Evolutionary conservation across 2,329 filamentous ascomycete species (phyloP).

Genomic region (Knoxdaviesia proteae): DNA sequence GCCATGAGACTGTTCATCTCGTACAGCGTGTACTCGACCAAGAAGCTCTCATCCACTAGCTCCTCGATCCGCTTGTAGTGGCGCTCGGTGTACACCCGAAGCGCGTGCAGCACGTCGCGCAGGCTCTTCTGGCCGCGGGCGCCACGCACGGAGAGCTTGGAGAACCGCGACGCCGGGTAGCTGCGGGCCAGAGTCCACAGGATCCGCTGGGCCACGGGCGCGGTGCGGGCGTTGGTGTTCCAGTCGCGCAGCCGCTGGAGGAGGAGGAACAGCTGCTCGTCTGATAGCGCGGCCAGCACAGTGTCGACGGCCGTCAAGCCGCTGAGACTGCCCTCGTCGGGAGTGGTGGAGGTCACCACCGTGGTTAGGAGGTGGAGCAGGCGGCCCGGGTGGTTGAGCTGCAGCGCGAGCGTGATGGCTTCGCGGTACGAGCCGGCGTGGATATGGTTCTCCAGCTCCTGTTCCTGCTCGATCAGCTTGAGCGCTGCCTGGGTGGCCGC

Average conservation of each 20-base stretch:
- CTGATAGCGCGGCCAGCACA: slow-evolving; percentile 56
- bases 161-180: slow-evolving; percentile 61
- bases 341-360: slow-evolving; percentile 43
- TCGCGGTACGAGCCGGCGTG: slow-evolving; percentile 73
- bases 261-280: slow-evolving; percentile 70
- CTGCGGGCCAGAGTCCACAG: slow-evolving; percentile 59
- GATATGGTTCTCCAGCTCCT: slow-evolving; percentile 84
- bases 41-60: slow-evolving; percentile 78
- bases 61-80: slow-evolving; percentile 84
- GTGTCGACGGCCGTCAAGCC: slow-evolving; percentile 58
- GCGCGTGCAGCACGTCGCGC: slow-evolving; percentile 69
- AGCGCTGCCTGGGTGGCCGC: slow-evolving; percentile 54
- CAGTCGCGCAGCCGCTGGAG: slow-evolving; percentile 75
- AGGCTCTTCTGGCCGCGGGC: slow-evolving; percentile 41
- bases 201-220: slow-evolving; percentile 67
- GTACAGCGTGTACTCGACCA: slow-evolving; percentile 79
- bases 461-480: slow-evolving; percentile 77
- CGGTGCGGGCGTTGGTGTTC: slow-evolving; percentile 88
- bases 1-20: slow-evolving; percentile 68
- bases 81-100: slow-evolving; percentile 77
- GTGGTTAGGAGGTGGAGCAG: slow-evolving; percentile 67
- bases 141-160: slow-evolving; percentile 42
- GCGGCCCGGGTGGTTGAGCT: slow-evolving; percentile 82
- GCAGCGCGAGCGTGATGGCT: slow-evolving; percentile 76
- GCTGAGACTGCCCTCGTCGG: slow-evolving; percentile 41